These are phyloP conservation scores for Prinsepia uniflora DNA, from an alignment of 306 rosid species.

Conservation along the genomic window DNA sequence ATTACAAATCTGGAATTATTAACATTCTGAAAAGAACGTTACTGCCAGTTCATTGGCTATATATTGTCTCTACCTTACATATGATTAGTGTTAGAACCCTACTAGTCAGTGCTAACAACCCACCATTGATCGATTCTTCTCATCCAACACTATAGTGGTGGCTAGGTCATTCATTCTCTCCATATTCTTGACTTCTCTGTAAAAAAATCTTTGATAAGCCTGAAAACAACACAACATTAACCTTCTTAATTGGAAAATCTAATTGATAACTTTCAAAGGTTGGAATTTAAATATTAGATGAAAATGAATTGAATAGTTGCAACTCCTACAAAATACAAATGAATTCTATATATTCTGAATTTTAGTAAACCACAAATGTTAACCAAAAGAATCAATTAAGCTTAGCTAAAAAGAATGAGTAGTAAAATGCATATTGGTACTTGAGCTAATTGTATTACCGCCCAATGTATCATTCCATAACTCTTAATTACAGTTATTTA, in stretches of 20 bases:
- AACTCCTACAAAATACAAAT: background rate
- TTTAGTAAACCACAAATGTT: background rate
- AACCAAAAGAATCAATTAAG: background rate
- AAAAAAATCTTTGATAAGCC: slow-evolving; percentile 95
- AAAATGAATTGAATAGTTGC: background rate
- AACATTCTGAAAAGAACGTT: too few relatives aligned
- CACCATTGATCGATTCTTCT: slow-evolving; percentile 92
- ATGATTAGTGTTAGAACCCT: background rate
- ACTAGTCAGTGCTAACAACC: slow-evolving; percentile 12
- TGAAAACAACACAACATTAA: slow-evolving; percentile 33
- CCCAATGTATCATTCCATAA: background rate
- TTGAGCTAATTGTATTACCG: background rate
- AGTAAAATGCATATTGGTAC: background rate
- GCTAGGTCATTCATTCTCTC: slow-evolving; percentile 57
- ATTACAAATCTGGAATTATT: too few relatives aligned
- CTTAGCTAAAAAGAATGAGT: background rate
- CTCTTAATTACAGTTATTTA: background rate
- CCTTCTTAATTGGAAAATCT: background rate
- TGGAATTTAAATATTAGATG: background rate
- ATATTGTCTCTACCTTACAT: too few relatives aligned
- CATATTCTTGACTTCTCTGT: slow-evolving; percentile 65
- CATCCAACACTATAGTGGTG: slow-evolving; percentile 81
- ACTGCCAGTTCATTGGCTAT: too few relatives aligned
- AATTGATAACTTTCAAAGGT: background rate
- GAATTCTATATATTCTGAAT: background rate